Percentiles rank a stretch among this genome's conserved stretches.
Conservation (phyloP, 1,139 yeast genomes). For the Sugiyamaella grinbergsii region DNA sequence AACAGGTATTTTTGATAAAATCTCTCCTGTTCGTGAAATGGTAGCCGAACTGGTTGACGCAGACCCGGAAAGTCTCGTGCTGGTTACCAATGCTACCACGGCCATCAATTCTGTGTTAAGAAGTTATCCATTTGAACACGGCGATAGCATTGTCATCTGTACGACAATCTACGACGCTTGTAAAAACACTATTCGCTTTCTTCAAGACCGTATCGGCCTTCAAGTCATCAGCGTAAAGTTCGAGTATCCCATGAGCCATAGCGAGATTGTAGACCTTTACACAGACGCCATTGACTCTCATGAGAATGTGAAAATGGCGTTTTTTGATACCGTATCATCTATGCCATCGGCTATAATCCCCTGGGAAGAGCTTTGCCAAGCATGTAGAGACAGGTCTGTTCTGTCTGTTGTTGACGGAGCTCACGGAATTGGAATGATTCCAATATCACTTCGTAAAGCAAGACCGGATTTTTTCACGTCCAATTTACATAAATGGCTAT, state of each 20-base stretch:
- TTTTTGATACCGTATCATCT: conserved; percentile 67
- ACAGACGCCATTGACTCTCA: conserved; percentile 36
- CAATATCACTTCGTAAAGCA: conserved; percentile 49
- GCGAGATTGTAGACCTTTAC: conserved; percentile 50
- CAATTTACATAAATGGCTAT: conserved; percentile 73
- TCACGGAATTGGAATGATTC: conserved; percentile 63
- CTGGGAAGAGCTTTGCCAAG: conserved; percentile 50
- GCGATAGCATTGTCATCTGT: conserved; percentile 56
- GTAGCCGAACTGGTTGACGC: conserved; percentile 50
- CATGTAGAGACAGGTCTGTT: conserved; percentile 53
- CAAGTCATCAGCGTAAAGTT: conserved; percentile 50
- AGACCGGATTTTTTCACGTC: conserved; percentile 65
- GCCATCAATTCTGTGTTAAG: conserved; percentile 63
- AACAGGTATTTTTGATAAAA: conserved; percentile 12
- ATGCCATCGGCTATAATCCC: conserved; percentile 68
- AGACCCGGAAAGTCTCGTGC: conserved; percentile 49
- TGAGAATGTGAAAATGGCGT: conserved; percentile 43
- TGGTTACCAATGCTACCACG: conserved; percentile 61
- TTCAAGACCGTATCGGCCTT: conserved; percentile 49
- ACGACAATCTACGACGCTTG: conserved; percentile 64
- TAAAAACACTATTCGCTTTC: conserved; percentile 54
- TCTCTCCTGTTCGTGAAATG: conserved; percentile 34
- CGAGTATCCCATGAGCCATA: conserved; percentile 53
- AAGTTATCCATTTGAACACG: conserved; percentile 53
- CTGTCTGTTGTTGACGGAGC: conserved; percentile 72